Evolutionary conservation across 768 basidiomycete genomes (phyloP), one percentile per base, ranked within the genome.

Genomic region (Suillus hirtellus): DNA sequence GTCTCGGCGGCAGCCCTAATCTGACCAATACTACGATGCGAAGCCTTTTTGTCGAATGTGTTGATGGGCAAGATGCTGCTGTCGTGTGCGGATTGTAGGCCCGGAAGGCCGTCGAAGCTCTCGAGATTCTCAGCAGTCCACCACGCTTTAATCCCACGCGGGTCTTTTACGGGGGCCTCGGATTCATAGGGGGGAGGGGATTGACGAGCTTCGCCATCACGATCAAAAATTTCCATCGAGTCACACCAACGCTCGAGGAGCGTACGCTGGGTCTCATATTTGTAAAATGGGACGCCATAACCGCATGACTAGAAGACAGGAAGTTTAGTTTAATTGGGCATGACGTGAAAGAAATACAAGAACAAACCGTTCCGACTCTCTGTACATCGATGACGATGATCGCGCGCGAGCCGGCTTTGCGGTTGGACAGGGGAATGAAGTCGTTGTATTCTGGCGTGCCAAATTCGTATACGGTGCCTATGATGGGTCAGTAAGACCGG

Each of bases 381-480:
- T 83, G 77, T 11, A 90, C 80, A 65, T 89, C 82, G 19, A 90
- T 69, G 60, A 87, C 76, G 66, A 90, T 86, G 40, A 83, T 79
- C 5, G 86, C 80, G 27, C 88, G 82, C 0, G 87, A 86, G 21
- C 88, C 87, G 5, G 83, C 78, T 63, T 80, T 78, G 11, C 88
- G 81, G 38, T 70, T 72, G 31, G 76, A 74, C 0, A 76, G 70
- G 0, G 84, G 80, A 24, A 90, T 77, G 47, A 84, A 78, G 0
- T 70, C 71, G 60, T 87, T 78, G 66, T 86, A 90, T 66, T 87
- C 86, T 1, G 82, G 80, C 1, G 84, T 84, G 4, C 86, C 88
- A 67, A 86, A 84, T 68, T 90, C 88, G 64, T 87, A 77, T 15
- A 84, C 82, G 1, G 79, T 80, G 10, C 87, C 89, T 88, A 61